Evolutionary conservation across 2,329 filamentous ascomycete genomes (phyloP).

Genomic region (Sporothrix schenckii): DNA sequence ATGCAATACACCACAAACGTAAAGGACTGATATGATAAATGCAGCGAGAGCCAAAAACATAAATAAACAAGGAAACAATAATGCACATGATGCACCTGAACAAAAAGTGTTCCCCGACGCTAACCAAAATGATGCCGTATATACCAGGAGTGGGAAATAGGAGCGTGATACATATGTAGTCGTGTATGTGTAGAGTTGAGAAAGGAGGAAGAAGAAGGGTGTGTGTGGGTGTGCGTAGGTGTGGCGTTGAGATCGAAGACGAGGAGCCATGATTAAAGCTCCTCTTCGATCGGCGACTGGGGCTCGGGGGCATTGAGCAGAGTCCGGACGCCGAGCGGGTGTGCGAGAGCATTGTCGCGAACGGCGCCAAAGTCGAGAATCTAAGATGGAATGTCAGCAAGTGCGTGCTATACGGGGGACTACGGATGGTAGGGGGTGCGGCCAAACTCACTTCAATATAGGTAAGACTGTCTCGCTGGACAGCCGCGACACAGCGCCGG

Average conservation of each 20-base stretch:
- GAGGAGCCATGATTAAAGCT: slow-evolving; percentile 40
- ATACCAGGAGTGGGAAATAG: background rate
- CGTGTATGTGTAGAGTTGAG: background rate
- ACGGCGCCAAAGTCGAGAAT: slow-evolving; percentile 96
- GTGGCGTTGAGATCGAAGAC: background rate
- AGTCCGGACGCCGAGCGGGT: slow-evolving; percentile 78
- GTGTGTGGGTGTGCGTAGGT: no score
- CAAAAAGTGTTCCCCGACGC: slow-evolving; percentile 10
- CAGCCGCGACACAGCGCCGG: slow-evolving; percentile 90
- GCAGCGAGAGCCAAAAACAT: background rate
- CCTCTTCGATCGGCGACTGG: slow-evolving; percentile 54
- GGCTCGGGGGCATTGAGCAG: slow-evolving; percentile 63
- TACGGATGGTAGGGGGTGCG: background rate
- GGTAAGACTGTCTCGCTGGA: slow-evolving; percentile 87
- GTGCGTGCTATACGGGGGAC: slow-evolving; percentile 2
- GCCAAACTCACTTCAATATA: slow-evolving; percentile 80
- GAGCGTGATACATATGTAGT: background rate
- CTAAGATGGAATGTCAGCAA: slow-evolving; percentile 55
- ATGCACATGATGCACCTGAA: slow-evolving; percentile 3
- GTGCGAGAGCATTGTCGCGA: slow-evolving; percentile 78
- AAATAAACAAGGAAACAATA: background rate
- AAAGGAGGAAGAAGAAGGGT: background rate
- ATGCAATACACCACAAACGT: background rate
- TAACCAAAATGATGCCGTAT: slow-evolving; percentile 23
- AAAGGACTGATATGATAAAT: background rate